Evolutionary conservation across 768 basidiomycete species (phyloP).

Genomic region (Butyriboletus loyo): DNA sequence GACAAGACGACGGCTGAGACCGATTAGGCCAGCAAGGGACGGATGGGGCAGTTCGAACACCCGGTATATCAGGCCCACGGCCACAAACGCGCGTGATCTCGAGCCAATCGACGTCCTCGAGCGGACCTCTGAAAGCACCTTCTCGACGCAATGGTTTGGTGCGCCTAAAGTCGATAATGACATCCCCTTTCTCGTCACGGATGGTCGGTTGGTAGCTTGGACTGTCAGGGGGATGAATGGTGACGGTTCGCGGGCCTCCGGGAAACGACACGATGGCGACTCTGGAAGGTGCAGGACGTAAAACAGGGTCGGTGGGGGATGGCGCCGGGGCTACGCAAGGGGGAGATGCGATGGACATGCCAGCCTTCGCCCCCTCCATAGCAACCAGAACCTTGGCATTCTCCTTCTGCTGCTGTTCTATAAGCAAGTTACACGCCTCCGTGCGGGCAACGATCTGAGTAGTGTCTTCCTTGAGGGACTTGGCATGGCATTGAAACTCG

Average conservation of each 20-base stretch:
- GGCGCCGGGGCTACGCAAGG: neutral
- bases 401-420: conserved; percentile 8
- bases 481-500: neutral
- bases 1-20: neutral
- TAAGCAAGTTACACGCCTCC: conserved; percentile 2
- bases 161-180: conserved; percentile 11
- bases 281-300: neutral
- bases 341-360: neutral
- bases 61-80: conserved; percentile 7
- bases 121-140: conserved; percentile 17
- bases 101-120: conserved; percentile 7
- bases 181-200: conserved; percentile 16
- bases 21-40: conserved; percentile 12
- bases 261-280: conserved; percentile 16
- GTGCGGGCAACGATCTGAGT: neutral
- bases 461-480: conserved; percentile 7
- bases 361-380: neutral
- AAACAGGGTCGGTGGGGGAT: neutral
- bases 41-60: neutral
- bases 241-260: conserved; percentile 20
- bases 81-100: conserved; percentile 9
- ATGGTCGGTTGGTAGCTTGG: conserved; percentile 11
- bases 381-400: neutral
- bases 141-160: conserved; percentile 16
- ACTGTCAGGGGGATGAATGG: conserved; percentile 19